Conservation (phyloP, 345 rosid genomes). For the Bruguiera sexangula region DNA sequence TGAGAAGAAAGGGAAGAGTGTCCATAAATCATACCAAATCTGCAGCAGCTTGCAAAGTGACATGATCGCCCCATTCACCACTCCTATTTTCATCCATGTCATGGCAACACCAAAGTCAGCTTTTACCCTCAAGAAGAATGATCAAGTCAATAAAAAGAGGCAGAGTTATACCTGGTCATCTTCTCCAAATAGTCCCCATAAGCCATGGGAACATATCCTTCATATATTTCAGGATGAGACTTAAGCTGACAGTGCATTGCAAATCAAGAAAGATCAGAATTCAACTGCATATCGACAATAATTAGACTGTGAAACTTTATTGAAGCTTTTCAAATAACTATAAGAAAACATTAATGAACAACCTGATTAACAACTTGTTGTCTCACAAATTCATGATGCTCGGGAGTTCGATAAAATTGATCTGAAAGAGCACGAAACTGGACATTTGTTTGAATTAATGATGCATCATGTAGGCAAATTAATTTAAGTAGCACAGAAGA, state of each 20-base stretch:
- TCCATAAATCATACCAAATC: slow-evolving; percentile 37
- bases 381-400: slow-evolving; percentile 48
- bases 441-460: background rate
- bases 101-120: slow-evolving; percentile 21
- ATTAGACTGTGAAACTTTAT: background rate
- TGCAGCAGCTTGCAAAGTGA: slow-evolving; percentile 53
- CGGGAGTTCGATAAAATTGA: slow-evolving; percentile 39
- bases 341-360: background rate
- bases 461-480: background rate
- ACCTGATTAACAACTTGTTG: slow-evolving; percentile 45
- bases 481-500: too few relatives aligned
- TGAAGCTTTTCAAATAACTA: background rate
- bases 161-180: slow-evolving; percentile 50
- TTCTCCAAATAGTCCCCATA: slow-evolving; percentile 59
- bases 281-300: background rate
- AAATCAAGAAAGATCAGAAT: slow-evolving; percentile 16
- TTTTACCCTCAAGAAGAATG: slow-evolving; percentile 3
- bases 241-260: slow-evolving; percentile 38
- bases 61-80: slow-evolving; percentile 60
- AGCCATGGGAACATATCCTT: slow-evolving; percentile 71
- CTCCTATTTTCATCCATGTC: slow-evolving; percentile 29
- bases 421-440: slow-evolving; percentile 55
- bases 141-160: slow-evolving; percentile 8
- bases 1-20: background rate
- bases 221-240: slow-evolving; percentile 48